These are phyloP conservation scores for Verticillium tricorpus DNA, from an alignment of 2,329 filamentous ascomycete species.

Conservation along the genomic window DNA sequence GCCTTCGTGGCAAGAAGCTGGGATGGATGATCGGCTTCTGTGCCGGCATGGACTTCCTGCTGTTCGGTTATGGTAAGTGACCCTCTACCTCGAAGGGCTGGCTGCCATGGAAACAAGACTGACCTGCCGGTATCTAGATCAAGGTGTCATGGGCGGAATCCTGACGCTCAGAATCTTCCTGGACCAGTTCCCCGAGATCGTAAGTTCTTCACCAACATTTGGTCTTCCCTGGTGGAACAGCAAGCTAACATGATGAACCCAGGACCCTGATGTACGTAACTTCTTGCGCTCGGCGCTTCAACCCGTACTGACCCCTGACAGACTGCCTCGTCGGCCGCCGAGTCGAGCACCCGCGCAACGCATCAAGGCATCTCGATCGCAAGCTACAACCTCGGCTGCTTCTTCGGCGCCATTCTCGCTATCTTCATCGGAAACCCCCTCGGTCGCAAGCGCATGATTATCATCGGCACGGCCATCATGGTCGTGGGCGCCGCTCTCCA, in stretches of 20 bases:
- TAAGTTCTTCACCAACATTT: not conserved
- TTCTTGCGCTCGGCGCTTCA: not conserved
- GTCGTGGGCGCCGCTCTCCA: conserved; percentile 40
- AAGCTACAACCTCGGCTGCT: conserved; percentile 57
- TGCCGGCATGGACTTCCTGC: conserved; percentile 68
- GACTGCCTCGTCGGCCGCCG: conserved; percentile 20
- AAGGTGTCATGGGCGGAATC: conserved; percentile 72
- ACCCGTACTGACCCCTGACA: conserved; percentile 9
- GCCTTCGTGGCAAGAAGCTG: conserved; percentile 60
- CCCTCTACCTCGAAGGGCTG: not conserved
- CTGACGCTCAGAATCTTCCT: conserved; percentile 63
- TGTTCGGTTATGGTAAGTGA: conserved; percentile 48
- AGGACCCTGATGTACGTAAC: conserved; percentile 1
- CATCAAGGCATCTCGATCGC: conserved; percentile 52
- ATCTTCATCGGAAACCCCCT: conserved; percentile 27
- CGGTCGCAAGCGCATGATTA: conserved; percentile 37
- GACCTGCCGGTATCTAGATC: conserved; percentile 47
- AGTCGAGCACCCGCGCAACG: conserved; percentile 39
- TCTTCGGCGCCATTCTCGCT: conserved; percentile 39
- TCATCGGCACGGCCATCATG: conserved; percentile 37
- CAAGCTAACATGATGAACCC: not conserved
- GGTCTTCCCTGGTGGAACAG: not conserved
- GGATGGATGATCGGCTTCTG: conserved; percentile 68
- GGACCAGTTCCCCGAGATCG: conserved; percentile 45
- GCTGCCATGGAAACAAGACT: not conserved